A percentile compares a stretch with the other conserved stretches of the same genome.
These are phyloP conservation scores for Fraxinus platypoda DNA, from an alignment of 305 asterid species.

Conservation along the genomic window DNA sequence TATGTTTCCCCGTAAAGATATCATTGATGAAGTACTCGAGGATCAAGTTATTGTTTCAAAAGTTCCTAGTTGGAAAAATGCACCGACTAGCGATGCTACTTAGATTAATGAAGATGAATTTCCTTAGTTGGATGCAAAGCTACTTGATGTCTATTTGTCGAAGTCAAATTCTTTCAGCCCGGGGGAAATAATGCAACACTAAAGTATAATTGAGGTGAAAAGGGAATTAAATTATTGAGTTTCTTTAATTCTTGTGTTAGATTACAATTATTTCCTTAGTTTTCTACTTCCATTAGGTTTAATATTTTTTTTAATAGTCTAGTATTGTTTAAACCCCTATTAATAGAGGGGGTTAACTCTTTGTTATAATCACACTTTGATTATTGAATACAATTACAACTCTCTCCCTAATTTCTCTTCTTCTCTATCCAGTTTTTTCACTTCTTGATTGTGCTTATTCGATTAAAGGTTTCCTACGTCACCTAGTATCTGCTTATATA, in stretches of 20 bases:
- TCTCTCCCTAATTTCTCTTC: background rate
- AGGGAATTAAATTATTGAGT: background rate
- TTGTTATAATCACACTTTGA: background rate
- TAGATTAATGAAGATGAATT: background rate
- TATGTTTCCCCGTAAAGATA: background rate
- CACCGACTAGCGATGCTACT: background rate
- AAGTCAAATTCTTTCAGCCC: background rate
- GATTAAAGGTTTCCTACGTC: background rate
- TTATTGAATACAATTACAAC: background rate
- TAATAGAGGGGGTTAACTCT: background rate
- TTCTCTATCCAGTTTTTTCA: background rate
- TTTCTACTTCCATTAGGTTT: background rate
- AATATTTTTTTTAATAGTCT: background rate
- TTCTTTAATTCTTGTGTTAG: background rate
- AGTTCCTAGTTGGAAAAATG: background rate
- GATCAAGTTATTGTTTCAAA: background rate
- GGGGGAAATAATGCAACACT: no score
- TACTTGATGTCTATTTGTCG: background rate
- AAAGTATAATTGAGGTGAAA: background rate
- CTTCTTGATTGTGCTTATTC: background rate
- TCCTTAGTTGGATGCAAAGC: background rate
- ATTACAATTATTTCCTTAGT: background rate
- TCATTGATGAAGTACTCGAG: background rate
- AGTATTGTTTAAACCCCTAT: background rate
- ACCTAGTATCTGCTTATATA: background rate